Evolutionary conservation across 345 rosid species (phyloP), one percentile per base, ranked within the genome.

Genomic region (Eucalyptus pauciflora): DNA sequence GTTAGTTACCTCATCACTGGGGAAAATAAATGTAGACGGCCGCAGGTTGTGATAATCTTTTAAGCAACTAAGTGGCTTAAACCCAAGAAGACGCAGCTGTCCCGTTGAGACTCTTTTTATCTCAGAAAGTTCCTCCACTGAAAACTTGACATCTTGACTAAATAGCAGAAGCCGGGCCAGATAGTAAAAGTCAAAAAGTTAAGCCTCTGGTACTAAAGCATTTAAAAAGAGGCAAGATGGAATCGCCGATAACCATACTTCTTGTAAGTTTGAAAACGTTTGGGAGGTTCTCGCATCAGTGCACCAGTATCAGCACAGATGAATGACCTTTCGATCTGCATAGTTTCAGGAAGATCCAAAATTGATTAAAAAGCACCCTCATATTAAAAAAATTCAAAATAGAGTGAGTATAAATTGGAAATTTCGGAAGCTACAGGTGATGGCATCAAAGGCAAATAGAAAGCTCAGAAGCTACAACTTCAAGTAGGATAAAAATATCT

Each of bases 251-350:
- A 81, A 86, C 29, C 95, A 90, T 91, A 98, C 99, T 94, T 94
- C 89, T 90, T 93, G 90, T 97, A 97, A 67, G 94, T 92, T 67
- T 94, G 96, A 90, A 94, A 94, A 81, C 95, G 94, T 90, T 90
- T 93, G 4, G 93, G 87, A 89, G 96, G 94, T 88, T 92, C 98
- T 91, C 93, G 93, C 93, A 97, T 90, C 94, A 97, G 89, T 50
- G 98, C 95, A 89, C 99, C 99, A 41, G 99, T 98, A 93, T 98
- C 99, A 31, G 94, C 94, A 90, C 99, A 98, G 86, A 98, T 94
- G 89, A 95, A 95, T 86, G 98, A 98, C 92, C 95, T 96, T 92
- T 98, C 99, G 33, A 94, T 93, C 99, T 98, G 95, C 93, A 93
- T 33, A 89, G 83, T 76, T 76, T 41, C 83, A 41, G 83, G 83